Percentiles rank a stretch among this genome's conserved stretches.
Conservation (phyloP, 805 yeast species). For the Saccharomycopsis sp. region DNA sequence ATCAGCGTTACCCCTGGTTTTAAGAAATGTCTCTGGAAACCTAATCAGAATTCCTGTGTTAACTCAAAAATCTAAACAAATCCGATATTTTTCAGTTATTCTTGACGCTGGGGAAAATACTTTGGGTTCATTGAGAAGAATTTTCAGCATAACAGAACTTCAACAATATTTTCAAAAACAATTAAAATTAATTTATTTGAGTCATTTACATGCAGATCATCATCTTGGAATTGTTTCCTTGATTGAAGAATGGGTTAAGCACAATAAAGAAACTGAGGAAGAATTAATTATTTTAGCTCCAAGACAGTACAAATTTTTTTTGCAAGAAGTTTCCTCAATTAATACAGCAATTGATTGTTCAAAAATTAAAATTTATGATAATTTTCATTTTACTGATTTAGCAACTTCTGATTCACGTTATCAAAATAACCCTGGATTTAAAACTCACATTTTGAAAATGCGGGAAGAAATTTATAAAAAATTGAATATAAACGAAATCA, state of each 20-base stretch:
- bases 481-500: slow-evolving; percentile 33
- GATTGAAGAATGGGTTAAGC: slow-evolving; percentile 52
- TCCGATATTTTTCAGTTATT: too few species aligned
- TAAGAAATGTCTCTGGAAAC: slow-evolving; percentile 78
- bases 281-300: slow-evolving; percentile 59
- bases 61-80: too few species aligned
- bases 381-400: slow-evolving; percentile 37
- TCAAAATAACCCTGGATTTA: slow-evolving; percentile 2
- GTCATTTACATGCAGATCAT: slow-evolving; percentile 96
- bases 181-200: slow-evolving; percentile 54
- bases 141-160: slow-evolving; percentile 39
- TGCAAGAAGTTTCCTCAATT: slow-evolving; percentile 49
- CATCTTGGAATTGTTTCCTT: slow-evolving; percentile 76
- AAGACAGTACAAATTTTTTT: slow-evolving; percentile 56
- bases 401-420: slow-evolving; percentile 21
- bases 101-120: slow-evolving; percentile 97
- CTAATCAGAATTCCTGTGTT: slow-evolving; percentile 55
- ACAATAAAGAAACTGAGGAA: slow-evolving; percentile 28
- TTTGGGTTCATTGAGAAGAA: slow-evolving; percentile 56
- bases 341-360: slow-evolving; percentile 28
- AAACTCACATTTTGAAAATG: slow-evolving; percentile 20
- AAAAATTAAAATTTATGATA: slow-evolving; percentile 50
- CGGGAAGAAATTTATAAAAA: slow-evolving; percentile 29
- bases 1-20: slow-evolving; percentile 76
- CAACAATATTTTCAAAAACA: slow-evolving; percentile 40